phyloP scores from a whole-genome alignment of 345 rosid genomes.

The Cardamine chenopodiifolia region DNA sequence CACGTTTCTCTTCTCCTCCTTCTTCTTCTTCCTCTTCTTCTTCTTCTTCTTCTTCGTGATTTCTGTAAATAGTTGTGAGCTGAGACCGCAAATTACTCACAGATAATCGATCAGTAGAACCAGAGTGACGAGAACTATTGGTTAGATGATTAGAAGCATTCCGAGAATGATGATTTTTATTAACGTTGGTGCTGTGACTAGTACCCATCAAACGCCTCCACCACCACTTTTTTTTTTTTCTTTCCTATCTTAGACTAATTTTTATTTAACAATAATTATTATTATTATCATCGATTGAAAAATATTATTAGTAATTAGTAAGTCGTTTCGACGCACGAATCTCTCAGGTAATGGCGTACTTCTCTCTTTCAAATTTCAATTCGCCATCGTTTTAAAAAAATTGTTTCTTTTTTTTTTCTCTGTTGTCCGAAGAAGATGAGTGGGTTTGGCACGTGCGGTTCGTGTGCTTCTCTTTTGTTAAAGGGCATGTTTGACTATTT shows the following conservation, averaged over 20 bases:
- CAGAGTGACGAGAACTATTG: conserved; percentile 38
- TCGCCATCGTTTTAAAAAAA: conserved; percentile 18
- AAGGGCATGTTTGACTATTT: conserved; percentile 38
- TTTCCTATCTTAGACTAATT: not conserved
- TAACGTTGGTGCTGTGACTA: conserved; percentile 41
- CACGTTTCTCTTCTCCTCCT: conserved; percentile 13
- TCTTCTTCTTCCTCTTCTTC: conserved; percentile 37
- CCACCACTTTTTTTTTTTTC: conserved; percentile 34
- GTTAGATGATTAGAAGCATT: conserved; percentile 33
- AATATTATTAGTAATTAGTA: conserved; percentile 32
- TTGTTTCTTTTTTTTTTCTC: not conserved
- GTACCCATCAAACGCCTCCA: conserved; percentile 48
- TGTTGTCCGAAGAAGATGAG: conserved; percentile 21
- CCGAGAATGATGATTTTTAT: conserved; percentile 32
- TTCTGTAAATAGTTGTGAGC: conserved; percentile 39
- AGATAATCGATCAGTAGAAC: conserved; percentile 35
- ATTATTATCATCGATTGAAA: conserved; percentile 21
- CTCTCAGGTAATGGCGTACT: conserved; percentile 44
- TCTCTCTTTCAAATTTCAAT: conserved; percentile 27
- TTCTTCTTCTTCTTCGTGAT: conserved; percentile 32
- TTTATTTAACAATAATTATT: not conserved
- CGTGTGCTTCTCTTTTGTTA: conserved; percentile 2
- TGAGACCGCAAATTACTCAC: conserved; percentile 42
- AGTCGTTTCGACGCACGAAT: conserved; percentile 23
- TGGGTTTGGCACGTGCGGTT: conserved; percentile 36